A percentile compares a stretch with the other conserved stretches of the same genome.
Conservation (phyloP, 1,139 yeast genomes). For the Geotrichum phurueaensis region DNA sequence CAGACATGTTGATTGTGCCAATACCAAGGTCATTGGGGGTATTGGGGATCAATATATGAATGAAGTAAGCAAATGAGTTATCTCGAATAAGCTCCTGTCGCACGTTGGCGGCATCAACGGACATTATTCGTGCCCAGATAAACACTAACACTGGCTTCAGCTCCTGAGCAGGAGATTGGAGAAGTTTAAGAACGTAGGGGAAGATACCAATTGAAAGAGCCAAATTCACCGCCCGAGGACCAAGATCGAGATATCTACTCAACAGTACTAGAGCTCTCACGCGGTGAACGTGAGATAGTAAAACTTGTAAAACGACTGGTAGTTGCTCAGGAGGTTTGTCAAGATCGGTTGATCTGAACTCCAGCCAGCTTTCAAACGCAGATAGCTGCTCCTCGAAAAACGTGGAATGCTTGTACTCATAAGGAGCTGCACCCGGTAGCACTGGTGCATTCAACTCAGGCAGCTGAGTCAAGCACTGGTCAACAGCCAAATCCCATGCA, state of each 20-base stretch:
- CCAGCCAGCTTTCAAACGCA: conserved; percentile 94
- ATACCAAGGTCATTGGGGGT: conserved; percentile 33
- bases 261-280: conserved; percentile 79
- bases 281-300: conserved; percentile 89
- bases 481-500: conserved; percentile 96
- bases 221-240: conserved; percentile 95
- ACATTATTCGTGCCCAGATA: conserved; percentile 97
- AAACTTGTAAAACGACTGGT: conserved; percentile 88
- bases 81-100: conserved; percentile 91
- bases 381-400: conserved; percentile 94
- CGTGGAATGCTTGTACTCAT: conserved; percentile 76
- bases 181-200: conserved; percentile 83
- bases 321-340: conserved; percentile 90
- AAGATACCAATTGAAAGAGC: conserved; percentile 92
- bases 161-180: conserved; percentile 95
- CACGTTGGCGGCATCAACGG: conserved; percentile 83
- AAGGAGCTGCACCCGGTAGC: conserved; percentile 31
- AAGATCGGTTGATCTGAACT: conserved; percentile 65
- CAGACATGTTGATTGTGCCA: conserved; percentile 41
- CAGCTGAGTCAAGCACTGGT: conserved; percentile 69
- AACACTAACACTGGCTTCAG: conserved; percentile 89
- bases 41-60: conserved; percentile 59
- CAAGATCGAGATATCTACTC: conserved; percentile 82
- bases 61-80: conserved; percentile 83
- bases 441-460: conserved; percentile 36